Evolutionary conservation across 1,284 basidiomycete genomes (phyloP).

Genomic region (Singerocomus inundabilis): DNA sequence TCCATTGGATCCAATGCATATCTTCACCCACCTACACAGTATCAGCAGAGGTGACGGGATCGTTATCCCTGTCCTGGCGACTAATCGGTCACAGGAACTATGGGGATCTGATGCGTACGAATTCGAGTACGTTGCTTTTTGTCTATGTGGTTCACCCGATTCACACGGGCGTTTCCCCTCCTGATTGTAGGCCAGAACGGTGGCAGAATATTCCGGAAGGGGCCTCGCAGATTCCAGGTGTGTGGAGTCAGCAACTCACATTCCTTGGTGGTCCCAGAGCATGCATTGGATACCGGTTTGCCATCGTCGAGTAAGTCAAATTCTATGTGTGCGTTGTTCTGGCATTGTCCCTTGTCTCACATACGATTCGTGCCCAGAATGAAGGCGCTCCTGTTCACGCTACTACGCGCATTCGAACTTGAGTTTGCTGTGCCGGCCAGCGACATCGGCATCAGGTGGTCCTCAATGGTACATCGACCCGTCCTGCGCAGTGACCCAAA

Average conservation of each 20-base stretch:
- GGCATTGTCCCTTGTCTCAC: neutral
- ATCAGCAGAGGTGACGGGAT: constrained; percentile 39
- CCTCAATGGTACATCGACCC: constrained; percentile 41
- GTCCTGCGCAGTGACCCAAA: constrained; percentile 27
- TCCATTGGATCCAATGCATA: neutral
- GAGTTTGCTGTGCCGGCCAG: constrained; percentile 44
- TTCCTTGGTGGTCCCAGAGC: constrained; percentile 62
- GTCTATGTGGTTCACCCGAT: neutral
- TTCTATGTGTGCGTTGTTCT: neutral
- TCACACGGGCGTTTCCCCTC: neutral
- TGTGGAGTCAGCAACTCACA: constrained; percentile 57
- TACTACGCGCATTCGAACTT: constrained; percentile 56
- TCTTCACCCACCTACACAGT: constrained; percentile 19
- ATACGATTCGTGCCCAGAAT: constrained; percentile 36
- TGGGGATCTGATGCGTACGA: constrained; percentile 49
- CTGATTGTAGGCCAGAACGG: constrained; percentile 49
- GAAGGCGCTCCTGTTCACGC: constrained; percentile 57
- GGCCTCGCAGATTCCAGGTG: constrained; percentile 49
- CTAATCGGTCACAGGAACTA: constrained; percentile 40
- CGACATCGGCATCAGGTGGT: constrained; percentile 39
- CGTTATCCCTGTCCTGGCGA: constrained; percentile 37
- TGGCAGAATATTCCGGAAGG: constrained; percentile 53
- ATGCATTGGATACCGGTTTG: constrained; percentile 73
- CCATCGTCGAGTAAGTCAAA: constrained; percentile 57
- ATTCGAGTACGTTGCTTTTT: constrained; percentile 13